phyloP scores from a whole-genome alignment of 176 grass and related monocot genomes.

The Alloteropsis semialata region DNA sequence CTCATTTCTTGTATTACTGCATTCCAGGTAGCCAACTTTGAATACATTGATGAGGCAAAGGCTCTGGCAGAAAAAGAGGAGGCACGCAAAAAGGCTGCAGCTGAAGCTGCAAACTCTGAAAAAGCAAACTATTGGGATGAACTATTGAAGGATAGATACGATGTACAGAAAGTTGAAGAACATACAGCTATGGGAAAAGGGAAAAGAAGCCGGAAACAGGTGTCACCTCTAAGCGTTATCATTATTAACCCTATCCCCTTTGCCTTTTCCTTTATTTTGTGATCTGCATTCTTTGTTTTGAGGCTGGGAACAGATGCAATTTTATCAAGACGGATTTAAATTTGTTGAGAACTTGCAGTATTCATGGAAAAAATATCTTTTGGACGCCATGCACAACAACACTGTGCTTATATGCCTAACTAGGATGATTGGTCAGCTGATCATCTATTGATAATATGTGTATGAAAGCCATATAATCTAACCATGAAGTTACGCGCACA shows the following conservation, averaged over 20 bases:
- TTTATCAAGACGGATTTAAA: background rate
- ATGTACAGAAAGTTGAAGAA: slow-evolving; percentile 87
- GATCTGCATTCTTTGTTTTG: slow-evolving; percentile 27
- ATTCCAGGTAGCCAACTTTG: slow-evolving; percentile 86
- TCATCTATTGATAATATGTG: background rate
- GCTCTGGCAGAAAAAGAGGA: slow-evolving; percentile 93
- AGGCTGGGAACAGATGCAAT: background rate
- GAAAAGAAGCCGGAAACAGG: slow-evolving; percentile 98
- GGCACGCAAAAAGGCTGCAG: slow-evolving; percentile 58
- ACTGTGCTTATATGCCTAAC: background rate
- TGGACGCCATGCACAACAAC: background rate
- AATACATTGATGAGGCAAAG: slow-evolving; percentile 90
- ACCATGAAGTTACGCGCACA: background rate
- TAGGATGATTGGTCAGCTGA: background rate
- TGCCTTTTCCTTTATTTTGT: background rate
- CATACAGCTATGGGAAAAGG: slow-evolving; percentile 95
- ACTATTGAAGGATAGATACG: slow-evolving; percentile 74
- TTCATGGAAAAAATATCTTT: background rate
- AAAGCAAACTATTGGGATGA: slow-evolving; percentile 92
- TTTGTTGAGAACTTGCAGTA: background rate
- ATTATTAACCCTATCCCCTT: background rate
- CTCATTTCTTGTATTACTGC: slow-evolving; percentile 15
- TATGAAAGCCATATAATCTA: background rate
- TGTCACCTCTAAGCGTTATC: slow-evolving; percentile 23
- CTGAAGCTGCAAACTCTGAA: slow-evolving; percentile 51